Evolutionary conservation across 805 yeast genomes (phyloP), one percentile per base, ranked within the genome.

Genomic region (Pichia californica): DNA sequence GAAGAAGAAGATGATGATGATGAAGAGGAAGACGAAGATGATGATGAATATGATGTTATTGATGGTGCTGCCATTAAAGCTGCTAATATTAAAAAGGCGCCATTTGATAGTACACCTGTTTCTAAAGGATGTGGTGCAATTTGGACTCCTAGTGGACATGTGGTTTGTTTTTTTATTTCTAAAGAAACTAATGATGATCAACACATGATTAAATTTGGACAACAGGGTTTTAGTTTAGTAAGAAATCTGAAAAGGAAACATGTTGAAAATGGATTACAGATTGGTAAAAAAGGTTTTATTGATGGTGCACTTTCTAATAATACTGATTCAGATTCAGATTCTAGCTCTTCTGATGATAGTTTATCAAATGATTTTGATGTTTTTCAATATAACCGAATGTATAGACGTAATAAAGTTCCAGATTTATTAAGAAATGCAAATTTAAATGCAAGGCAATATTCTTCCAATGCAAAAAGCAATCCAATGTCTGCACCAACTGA

Each of bases 101-200:
- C 69, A 4, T 74, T 79, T 54, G 95, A 87, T 56, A 81, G 87
- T 32, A 86, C 95, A 0, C 97, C 97, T 0, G 73, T 89, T 13
- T 96, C 97, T 0, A 88, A 86, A 56, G 93, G 88, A 9, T 89
- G 96, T 66, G 96, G 96, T 9, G 96, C 95, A 0, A 68, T 77
- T 1, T 89, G 96, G 96, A 72, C 94, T 0, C 73, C 78, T 11
- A 73, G 77, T 3, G 96, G 96, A 0, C 77, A 77, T 46, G 66
- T 89, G 40, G 82, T 89, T 1, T 86, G 95, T 56, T 89, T 89
- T 55, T 88, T 87, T 62, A 74, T 82, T 9, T 79, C 83, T 0
- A 76, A 75, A 39, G 70, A 64, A 37, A 67, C 64, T 55, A 63
- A 67, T 31, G 64, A 68, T 50, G 66, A 64, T 53, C 62, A 64